Percentiles rank a stretch among this genome's conserved stretches.
These are phyloP conservation scores for Rhizoclosmatium globosum DNA, from an alignment of 192 early-diverging fungal genomes.

Conservation along the genomic window DNA sequence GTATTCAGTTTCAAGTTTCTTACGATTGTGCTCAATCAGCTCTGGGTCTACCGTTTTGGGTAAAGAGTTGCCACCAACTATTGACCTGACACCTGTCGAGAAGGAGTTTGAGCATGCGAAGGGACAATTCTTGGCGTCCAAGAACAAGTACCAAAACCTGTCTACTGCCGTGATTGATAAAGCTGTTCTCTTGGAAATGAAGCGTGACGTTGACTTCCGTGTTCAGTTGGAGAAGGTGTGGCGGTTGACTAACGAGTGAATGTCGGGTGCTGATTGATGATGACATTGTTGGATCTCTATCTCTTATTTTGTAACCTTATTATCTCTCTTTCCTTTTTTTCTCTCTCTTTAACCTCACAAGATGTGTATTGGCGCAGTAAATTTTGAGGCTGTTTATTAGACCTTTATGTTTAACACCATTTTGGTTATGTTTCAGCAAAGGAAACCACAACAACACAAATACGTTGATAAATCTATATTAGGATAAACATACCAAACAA, in stretches of 20 bases:
- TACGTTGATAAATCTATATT: too few species aligned
- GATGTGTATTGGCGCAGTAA: too few species aligned
- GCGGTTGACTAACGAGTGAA: conserved; percentile 20
- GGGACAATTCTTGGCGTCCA: conserved; percentile 50
- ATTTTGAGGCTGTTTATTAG: too few species aligned
- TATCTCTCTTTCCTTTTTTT: too few species aligned
- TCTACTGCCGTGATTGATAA: conserved; percentile 63
- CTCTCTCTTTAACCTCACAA: too few species aligned
- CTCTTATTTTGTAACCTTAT: not conserved
- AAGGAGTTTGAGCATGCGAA: conserved; percentile 55
- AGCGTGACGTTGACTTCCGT: conserved; percentile 57
- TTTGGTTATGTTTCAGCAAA: too few species aligned
- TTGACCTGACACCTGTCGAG: conserved; percentile 46
- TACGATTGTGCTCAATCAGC: conserved; percentile 4
- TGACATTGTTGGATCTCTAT: not conserved
- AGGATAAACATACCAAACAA: too few species aligned
- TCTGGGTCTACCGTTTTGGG: conserved; percentile 36
- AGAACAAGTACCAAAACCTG: conserved; percentile 52
- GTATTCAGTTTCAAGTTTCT: conserved; percentile 10
- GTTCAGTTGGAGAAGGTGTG: conserved; percentile 49
- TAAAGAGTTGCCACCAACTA: conserved; percentile 32
- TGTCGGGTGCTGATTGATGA: too few species aligned
- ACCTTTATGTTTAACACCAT: too few species aligned
- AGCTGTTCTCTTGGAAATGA: conserved; percentile 61
- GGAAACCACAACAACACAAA: too few species aligned